Percentiles rank a stretch among this genome's conserved stretches.
Conservation (phyloP, 2,329 filamentous ascomycete species). For the Aureobasidium sp. region DNA sequence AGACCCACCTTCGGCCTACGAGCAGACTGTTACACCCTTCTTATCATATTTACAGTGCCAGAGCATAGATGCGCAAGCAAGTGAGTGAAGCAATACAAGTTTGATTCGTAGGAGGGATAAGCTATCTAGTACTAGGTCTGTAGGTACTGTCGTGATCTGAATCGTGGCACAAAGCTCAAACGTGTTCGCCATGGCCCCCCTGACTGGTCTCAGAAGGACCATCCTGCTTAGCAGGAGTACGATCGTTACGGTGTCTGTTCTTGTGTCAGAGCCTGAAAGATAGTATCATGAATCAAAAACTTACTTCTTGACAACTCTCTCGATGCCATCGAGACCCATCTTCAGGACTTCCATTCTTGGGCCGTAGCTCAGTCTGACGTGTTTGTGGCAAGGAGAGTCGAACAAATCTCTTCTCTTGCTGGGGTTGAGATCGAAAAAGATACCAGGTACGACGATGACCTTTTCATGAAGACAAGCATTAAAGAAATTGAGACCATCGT, state of each 20-base stretch:
- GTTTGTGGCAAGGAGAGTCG: slow-evolving; percentile 87
- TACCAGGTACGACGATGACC: slow-evolving; percentile 92
- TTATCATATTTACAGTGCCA: not conserved
- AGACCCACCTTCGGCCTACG: too few species aligned
- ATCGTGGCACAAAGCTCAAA: not conserved
- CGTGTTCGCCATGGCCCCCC: not conserved
- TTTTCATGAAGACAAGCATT: slow-evolving; percentile 87
- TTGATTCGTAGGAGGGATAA: not conserved
- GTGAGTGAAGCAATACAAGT: not conserved
- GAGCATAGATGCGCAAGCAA: too few species aligned
- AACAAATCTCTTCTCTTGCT: slow-evolving; percentile 84
- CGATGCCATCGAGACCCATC: slow-evolving; percentile 76
- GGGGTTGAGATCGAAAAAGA: slow-evolving; percentile 96
- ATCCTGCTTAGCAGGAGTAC: slow-evolving; percentile 3
- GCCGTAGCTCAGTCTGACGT: slow-evolving; percentile 78
- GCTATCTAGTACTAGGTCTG: not conserved
- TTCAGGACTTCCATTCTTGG: slow-evolving; percentile 72
- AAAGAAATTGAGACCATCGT: slow-evolving; percentile 95
- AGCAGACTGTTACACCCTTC: too few species aligned
- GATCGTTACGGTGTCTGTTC: not conserved
- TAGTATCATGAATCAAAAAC: not conserved
- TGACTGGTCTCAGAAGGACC: not conserved
- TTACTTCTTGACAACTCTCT: slow-evolving; percentile 69
- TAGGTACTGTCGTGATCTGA: not conserved
- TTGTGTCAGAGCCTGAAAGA: not conserved